Base-by-base conservation (phyloP, 1,139 yeast species). In the Geotrichum restrictum region DNA sequence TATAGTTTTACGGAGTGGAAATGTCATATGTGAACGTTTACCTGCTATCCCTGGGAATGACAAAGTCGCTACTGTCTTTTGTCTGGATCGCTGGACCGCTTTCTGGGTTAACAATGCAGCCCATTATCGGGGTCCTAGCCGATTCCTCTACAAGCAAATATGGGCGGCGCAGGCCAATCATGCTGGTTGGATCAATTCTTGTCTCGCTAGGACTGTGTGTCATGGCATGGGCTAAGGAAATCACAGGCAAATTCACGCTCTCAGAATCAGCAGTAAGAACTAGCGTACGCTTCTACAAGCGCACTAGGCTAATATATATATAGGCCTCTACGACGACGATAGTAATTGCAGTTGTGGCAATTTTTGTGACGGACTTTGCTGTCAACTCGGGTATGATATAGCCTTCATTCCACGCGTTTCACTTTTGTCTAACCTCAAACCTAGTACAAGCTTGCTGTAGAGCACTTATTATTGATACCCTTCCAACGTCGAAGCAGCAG, bases 1-100 rank as follows among this genome's bases (percentile, higher is more conserved):
- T 19, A 24, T 33, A 21, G 33, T 24, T 49, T 40, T 49, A 62
- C 63, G 73, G 74, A 16, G 70, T 71, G 45, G 74, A 71, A 58
- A 71, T 68, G 66, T 64, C 73, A 7, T 71, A 71, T 55, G 72
- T 70, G 39, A 70, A 66, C 52, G 65, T 69, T 13, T 69, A 66
- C 53, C 62, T 73, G 33, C 66, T 80, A 8, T 77, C 82, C 0
- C 65, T 81, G 19, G 85, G 85, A 1, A 69, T 81, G 55, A 71
- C 83, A 1, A 80, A 79, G 59, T 73, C 77, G 19, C 59, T 72
- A 4, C 65, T 80, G 48, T 80, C 84, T 1, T 65, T 81, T 39
- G 76, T 81, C 1, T 81, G 85, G 85, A 72, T 80, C 7, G 83
- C 83, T 0, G 85, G 85, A 0, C 85, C 85, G 0, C 60, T 80